Evolutionary conservation across 2,329 filamentous ascomycete genomes (phyloP).

Genomic region (Septoria petroselini): DNA sequence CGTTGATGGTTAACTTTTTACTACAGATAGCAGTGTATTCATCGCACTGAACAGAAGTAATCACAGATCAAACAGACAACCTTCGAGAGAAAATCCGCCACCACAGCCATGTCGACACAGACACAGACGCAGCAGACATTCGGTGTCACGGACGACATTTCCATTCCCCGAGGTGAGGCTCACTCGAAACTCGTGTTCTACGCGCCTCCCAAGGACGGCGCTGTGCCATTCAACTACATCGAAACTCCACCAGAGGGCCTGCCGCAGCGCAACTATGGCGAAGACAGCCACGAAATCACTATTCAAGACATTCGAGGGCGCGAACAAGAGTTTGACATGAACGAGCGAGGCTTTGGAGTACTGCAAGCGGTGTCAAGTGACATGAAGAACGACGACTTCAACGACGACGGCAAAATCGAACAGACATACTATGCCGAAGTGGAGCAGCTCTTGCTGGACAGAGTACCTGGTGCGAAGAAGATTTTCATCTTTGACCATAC

Average conservation of each 20-base stretch:
- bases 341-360: conserved; percentile 71
- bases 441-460: conserved; percentile 64
- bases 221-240: conserved; percentile 58
- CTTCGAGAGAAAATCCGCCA: neutral
- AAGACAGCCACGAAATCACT: conserved; percentile 50
- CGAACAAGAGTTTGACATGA: conserved; percentile 64
- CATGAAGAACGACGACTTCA: conserved; percentile 55
- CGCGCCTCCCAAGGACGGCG: conserved; percentile 57
- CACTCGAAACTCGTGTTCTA: conserved; percentile 65
- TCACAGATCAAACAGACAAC: neutral
- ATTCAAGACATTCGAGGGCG: conserved; percentile 72
- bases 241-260: conserved; percentile 59
- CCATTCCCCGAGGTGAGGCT: conserved; percentile 58
- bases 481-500: conserved; percentile 86
- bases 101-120: conserved; percentile 24
- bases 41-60: too few relatives aligned
- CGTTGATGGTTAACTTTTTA: too few relatives aligned
- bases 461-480: conserved; percentile 63
- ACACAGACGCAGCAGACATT: conserved; percentile 31
- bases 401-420: conserved; percentile 66
- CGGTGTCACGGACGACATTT: conserved; percentile 28
- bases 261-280: conserved; percentile 64
- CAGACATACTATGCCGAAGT: conserved; percentile 81
- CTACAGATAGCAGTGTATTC: too few relatives aligned
- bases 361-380: conserved; percentile 55